phyloP scores from a whole-genome alignment of 202 grass and related monocot genomes.

The Bolboschoenoplectus hybrid region DNA sequence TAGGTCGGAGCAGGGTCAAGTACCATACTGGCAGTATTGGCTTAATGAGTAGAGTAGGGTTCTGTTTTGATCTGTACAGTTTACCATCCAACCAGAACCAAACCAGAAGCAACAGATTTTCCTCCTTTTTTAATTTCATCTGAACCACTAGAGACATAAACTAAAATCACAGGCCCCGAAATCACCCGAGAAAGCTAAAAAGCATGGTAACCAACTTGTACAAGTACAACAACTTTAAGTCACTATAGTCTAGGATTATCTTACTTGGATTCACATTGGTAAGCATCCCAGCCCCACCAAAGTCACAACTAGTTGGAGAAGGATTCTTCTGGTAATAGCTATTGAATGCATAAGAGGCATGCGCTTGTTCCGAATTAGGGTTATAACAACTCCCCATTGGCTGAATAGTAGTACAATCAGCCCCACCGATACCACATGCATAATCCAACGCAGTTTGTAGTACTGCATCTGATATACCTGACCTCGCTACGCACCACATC shows the following conservation, averaged over 20 bases:
- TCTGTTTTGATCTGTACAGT: conserved; percentile 1
- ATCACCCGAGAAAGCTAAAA: background rate
- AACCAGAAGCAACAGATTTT: background rate
- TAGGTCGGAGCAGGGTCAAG: background rate
- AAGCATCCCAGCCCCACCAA: conserved; percentile 84
- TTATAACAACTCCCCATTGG: conserved; percentile 87
- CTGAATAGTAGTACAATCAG: conserved; percentile 82
- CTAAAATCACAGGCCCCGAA: background rate
- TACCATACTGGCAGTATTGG: background rate
- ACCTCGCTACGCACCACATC: conserved; percentile 83
- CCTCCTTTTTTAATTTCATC: background rate
- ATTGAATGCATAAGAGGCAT: conserved; percentile 98
- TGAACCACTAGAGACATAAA: background rate
- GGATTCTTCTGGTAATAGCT: conserved; percentile 91
- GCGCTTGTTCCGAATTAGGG: conserved; percentile 71
- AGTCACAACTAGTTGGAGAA: conserved; percentile 82
- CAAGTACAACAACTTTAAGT: background rate
- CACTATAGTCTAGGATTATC: background rate
- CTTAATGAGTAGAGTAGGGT: background rate
- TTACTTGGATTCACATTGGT: conserved; percentile 88
- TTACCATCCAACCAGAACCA: background rate
- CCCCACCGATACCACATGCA: conserved; percentile 80
- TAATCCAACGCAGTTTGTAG: conserved; percentile 78
- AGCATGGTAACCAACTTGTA: background rate
- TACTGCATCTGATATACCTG: conserved; percentile 46